Evolutionary conservation across 176 grass and related monocot species (phyloP).

Genomic region (Tuctoria greenei): DNA sequence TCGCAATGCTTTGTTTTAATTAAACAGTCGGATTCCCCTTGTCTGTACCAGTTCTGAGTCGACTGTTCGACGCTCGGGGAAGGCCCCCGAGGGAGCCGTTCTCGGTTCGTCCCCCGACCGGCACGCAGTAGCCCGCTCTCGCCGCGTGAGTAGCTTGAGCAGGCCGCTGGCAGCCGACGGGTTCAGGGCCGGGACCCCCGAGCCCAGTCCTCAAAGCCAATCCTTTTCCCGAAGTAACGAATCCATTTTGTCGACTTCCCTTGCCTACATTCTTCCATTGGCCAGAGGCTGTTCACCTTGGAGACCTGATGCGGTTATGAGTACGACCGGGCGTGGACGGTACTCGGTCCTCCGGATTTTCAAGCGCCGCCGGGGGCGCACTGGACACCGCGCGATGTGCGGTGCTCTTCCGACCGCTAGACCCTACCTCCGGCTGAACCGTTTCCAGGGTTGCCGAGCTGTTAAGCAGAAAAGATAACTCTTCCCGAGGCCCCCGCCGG

Average conservation of each 20-base stretch:
- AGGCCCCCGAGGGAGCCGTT: conserved; percentile 30
- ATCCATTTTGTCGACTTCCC: conserved; percentile 77
- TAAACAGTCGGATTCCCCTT: conserved; percentile 75
- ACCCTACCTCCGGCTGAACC: conserved; percentile 69
- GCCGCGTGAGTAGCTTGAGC: conserved; percentile 15
- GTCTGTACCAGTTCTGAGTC: conserved; percentile 54
- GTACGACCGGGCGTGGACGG: conserved; percentile 43
- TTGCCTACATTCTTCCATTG: conserved; percentile 73
- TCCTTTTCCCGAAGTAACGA: conserved; percentile 77
- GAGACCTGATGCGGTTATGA: conserved; percentile 82
- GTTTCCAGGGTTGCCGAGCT: conserved; percentile 60
- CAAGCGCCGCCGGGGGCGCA: conserved; percentile 29
- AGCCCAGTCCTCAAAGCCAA: conserved; percentile 66
- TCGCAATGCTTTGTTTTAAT: conserved; percentile 86
- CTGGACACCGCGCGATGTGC: conserved; percentile 56
- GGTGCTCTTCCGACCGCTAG: conserved; percentile 60
- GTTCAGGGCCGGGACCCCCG: conserved; percentile 45
- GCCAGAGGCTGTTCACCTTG: conserved; percentile 72
- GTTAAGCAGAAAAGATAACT: conserved; percentile 81
- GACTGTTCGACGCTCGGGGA: background rate
- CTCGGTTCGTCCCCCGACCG: conserved; percentile 17
- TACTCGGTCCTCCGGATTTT: conserved; percentile 38
- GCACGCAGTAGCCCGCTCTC: conserved; percentile 18
- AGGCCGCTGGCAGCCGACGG: conserved; percentile 6
- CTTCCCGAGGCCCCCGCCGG: conserved; percentile 66